A percentile compares a stretch with the other conserved stretches of the same genome.
Conservation (phyloP, 148 eudicot species). For the Fagopyrum homotropicum region DNA sequence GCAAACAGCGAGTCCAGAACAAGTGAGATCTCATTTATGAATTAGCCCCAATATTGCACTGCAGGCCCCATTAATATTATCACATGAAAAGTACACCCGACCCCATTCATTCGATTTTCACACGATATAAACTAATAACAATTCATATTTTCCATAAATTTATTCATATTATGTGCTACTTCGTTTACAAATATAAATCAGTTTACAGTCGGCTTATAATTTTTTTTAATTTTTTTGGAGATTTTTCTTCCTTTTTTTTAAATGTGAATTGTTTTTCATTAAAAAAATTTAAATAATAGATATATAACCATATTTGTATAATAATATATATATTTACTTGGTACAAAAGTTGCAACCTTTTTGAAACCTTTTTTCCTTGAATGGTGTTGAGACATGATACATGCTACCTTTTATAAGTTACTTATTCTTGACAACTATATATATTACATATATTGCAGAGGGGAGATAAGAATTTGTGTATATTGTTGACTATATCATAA, state of each 20-base stretch:
- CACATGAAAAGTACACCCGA: constrained; percentile 6
- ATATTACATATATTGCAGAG: not conserved
- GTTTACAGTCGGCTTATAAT: too few relatives aligned
- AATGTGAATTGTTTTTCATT: too few relatives aligned
- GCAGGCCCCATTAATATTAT: not conserved
- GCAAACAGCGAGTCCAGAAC: not conserved
- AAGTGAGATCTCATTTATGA: constrained; percentile 3
- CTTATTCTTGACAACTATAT: not conserved
- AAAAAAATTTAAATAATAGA: too few relatives aligned
- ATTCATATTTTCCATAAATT: too few relatives aligned
- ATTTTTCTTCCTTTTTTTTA: too few relatives aligned
- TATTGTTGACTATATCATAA: too few relatives aligned
- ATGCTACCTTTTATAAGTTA: not conserved
- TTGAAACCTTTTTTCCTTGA: constrained; percentile 6
- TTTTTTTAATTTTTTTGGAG: too few relatives aligned
- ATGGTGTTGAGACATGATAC: not conserved
- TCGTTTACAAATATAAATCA: too few relatives aligned
- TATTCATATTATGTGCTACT: too few relatives aligned
- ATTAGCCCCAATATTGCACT: not conserved
- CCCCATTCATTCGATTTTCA: too few relatives aligned
- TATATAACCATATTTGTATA: too few relatives aligned
- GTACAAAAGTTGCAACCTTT: not conserved
- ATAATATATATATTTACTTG: not conserved
- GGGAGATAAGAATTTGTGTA: not conserved
- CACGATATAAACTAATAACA: too few relatives aligned